Percentiles rank a stretch among this genome's conserved stretches.
Conservation (phyloP, 1,284 basidiomycete species). For the Ceratobasidium papillatum region DNA sequence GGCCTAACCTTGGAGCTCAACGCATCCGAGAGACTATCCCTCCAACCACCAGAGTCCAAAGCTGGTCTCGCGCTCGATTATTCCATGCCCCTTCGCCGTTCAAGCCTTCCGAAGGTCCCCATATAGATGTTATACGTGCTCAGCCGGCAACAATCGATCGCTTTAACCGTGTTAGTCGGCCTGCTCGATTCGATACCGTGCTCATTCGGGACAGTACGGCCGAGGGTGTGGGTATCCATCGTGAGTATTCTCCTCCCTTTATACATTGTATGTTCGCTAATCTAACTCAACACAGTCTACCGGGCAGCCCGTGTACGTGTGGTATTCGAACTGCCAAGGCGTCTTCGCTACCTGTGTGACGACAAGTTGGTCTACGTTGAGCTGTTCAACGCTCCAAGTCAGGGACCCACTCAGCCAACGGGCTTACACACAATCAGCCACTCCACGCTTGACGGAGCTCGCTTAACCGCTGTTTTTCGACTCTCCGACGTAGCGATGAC, state of each 20-base stretch:
- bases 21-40: too few species aligned
- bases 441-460: not conserved
- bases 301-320: not conserved
- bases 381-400: slow-evolving; percentile 1
- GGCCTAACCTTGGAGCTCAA: too few species aligned
- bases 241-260: slow-evolving; percentile 3
- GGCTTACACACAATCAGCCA: not conserved
- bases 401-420: not conserved
- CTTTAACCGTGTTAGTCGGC: not conserved
- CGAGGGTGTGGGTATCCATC: not conserved
- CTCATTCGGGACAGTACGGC: not conserved
- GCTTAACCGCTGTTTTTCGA: not conserved
- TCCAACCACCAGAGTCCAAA: too few species aligned
- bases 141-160: not conserved
- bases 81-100: slow-evolving; percentile 5
- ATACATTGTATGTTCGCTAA: too few species aligned
- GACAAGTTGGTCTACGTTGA: slow-evolving; percentile 12
- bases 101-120: not conserved
- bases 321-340: not conserved
- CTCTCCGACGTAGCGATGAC: not conserved
- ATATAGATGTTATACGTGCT: not conserved
- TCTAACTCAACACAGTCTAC: too few species aligned
- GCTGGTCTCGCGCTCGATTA: not conserved
- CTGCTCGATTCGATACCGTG: not conserved
- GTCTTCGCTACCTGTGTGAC: not conserved